Conservation (phyloP, 495 filamentous ascomycete species). For the Bacidia gigantensis region DNA sequence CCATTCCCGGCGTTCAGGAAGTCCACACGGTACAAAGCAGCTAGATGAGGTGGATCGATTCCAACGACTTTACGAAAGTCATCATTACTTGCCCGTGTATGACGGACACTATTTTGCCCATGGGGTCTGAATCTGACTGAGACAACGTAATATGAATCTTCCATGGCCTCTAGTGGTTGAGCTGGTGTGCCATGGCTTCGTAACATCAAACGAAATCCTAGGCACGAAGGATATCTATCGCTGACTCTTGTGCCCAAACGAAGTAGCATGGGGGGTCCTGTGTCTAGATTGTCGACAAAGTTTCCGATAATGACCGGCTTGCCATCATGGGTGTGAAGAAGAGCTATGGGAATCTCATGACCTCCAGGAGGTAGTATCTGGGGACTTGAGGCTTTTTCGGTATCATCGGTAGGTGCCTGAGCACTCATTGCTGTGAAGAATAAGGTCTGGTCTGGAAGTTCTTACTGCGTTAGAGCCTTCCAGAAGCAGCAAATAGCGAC, state of each 20-base stretch:
- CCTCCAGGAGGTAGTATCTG: neutral
- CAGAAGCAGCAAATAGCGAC: too few species aligned
- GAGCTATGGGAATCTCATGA: neutral
- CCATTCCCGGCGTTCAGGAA: neutral
- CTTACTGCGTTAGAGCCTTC: neutral
- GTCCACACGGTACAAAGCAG: neutral
- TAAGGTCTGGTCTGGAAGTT: neutral
- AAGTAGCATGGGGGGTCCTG: neutral
- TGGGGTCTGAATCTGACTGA: neutral
- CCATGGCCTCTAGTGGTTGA: neutral
- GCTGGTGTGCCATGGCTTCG: neutral
- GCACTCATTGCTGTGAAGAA: neutral
- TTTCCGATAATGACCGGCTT: neutral
- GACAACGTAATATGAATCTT: neutral
- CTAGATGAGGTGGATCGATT: neutral
- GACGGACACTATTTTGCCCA: neutral
- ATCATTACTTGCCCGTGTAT: neutral
- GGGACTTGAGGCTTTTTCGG: neutral
- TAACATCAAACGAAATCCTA: neutral
- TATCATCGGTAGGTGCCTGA: neutral
- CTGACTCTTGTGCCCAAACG: conserved; percentile 1
- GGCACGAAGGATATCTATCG: neutral
- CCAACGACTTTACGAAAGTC: neutral
- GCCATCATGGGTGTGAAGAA: neutral
- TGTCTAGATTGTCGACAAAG: neutral